Percentiles rank a stretch among this genome's conserved stretches.
Conservation (phyloP, 768 basidiomycete species). For the Filobasidium wieringae region DNA sequence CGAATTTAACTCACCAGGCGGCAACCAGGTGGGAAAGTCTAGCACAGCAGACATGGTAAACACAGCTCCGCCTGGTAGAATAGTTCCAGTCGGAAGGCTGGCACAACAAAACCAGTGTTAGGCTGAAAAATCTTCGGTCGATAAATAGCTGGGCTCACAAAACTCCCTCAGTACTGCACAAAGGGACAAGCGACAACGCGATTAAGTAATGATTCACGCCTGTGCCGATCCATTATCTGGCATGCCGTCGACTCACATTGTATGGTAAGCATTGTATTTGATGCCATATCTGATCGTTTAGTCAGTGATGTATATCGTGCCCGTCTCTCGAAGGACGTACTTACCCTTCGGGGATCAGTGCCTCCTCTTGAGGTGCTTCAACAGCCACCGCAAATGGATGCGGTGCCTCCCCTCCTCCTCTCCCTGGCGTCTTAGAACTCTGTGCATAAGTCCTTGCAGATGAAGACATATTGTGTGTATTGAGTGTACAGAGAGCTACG, state of each 20-base stretch:
- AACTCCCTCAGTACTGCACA: slow-evolving; percentile 11
- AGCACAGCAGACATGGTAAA: slow-evolving; percentile 14
- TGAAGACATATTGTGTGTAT: slow-evolving; percentile 3
- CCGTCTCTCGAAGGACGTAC: background rate
- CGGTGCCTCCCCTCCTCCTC: slow-evolving; percentile 7
- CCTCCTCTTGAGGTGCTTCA: slow-evolving; percentile 12
- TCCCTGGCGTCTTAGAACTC: slow-evolving; percentile 6
- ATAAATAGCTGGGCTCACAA: slow-evolving; percentile 8
- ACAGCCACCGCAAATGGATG: slow-evolving; percentile 15
- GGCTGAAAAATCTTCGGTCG: background rate
- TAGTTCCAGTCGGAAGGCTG: slow-evolving; percentile 13
- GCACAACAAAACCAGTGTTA: background rate
- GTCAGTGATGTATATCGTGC: background rate
- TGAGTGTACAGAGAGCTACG: no score
- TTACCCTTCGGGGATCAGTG: slow-evolving; percentile 15
- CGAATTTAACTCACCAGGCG: slow-evolving; percentile 1
- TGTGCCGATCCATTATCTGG: no score
- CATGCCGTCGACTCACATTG: slow-evolving; percentile 1
- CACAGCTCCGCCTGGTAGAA: slow-evolving; percentile 14
- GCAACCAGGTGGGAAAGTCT: slow-evolving; percentile 16
- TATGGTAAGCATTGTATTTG: slow-evolving; percentile 18
- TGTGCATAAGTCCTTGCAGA: slow-evolving; percentile 9
- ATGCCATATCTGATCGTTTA: slow-evolving; percentile 8
- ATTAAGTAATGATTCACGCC: no score
- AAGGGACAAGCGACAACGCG: background rate